Evolutionary conservation across 2,329 filamentous ascomycete species (phyloP), one percentile per base, ranked within the genome.

Genomic region (Aureobasidium uvarum): DNA sequence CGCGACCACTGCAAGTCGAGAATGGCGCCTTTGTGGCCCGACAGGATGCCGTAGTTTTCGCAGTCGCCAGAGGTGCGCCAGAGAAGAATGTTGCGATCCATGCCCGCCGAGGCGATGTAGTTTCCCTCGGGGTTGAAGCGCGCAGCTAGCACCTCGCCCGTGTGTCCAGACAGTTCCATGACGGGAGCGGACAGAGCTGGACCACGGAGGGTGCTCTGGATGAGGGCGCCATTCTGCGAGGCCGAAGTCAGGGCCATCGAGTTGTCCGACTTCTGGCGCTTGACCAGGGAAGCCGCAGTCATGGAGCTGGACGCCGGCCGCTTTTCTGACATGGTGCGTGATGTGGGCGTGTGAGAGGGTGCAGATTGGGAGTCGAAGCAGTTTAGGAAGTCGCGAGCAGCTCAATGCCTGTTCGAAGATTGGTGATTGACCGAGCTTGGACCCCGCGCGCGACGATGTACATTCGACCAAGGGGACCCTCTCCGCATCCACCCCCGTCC

Each of bases 1-100:
- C 95, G 89, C 33, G 95, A 96, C 95, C 95, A 99, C 74, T 96
- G 92, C 52, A 99, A 81, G 77, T 98, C 95, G 31, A 98, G 82
- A 56, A 99, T 82, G 1, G 95, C 95, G 70, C 92, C 92, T 75
- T 91, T 92, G 80, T 99, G 95, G 39, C 95, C 95, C 10, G 83
- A 92, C 62, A 99, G 82, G 33, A 91, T 81, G 67, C 94, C 93
- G 73, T 97, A 97, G 79, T 99, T 99, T 74, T 96, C 91, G 80
- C 94, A 97, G 71, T 92, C 85, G 72, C 92, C 94, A 68, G 94
- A 92, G 1, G 93, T 96, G 72, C 90, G 87, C 95, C 95, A 99
- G 36, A 99, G 84, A 78, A 98, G 83, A 71, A 99, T 95, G 66
- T 88, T 91, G 72, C 93, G 86, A 75, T 99, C 95, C 91, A 97